These are phyloP conservation scores for Microsporum ferrugineum DNA, from an alignment of 2,329 filamentous ascomycete genomes.

Conservation along the genomic window DNA sequence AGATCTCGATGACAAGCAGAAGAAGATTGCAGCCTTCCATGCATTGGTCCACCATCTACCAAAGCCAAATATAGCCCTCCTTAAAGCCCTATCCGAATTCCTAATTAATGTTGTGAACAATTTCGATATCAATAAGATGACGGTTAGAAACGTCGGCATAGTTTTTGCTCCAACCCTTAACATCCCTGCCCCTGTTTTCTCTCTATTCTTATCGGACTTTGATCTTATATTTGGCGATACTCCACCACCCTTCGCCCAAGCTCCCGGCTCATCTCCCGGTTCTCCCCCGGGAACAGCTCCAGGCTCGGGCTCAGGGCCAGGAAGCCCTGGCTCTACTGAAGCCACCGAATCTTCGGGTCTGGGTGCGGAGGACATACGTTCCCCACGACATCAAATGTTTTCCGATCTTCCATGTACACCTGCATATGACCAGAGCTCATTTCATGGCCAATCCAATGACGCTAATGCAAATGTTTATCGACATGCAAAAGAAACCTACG, in stretches of 20 bases:
- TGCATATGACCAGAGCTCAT: conserved; percentile 48
- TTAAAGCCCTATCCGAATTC: conserved; percentile 78
- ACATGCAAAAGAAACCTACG: conserved; percentile 26
- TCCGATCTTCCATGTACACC: conserved; percentile 52
- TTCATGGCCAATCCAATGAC: conserved; percentile 25
- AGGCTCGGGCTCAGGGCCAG: not conserved
- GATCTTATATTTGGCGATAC: conserved; percentile 56
- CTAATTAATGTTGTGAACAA: conserved; percentile 88
- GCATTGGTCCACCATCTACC: conserved; percentile 72
- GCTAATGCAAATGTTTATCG: conserved; percentile 17
- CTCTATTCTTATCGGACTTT: conserved; percentile 85
- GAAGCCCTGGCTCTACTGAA: conserved; percentile 24
- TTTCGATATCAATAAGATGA: conserved; percentile 91
- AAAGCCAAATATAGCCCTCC: conserved; percentile 63
- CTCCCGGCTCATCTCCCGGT: not conserved
- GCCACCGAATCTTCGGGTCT: conserved; percentile 28
- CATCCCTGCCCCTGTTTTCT: conserved; percentile 88
- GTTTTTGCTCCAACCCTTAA: conserved; percentile 96
- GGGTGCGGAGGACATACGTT: conserved; percentile 49
- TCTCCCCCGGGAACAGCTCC: not conserved
- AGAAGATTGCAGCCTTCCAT: conserved; percentile 67
- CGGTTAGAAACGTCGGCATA: conserved; percentile 90
- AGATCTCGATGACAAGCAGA: conserved; percentile 61
- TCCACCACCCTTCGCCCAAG: not conserved
- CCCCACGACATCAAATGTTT: conserved; percentile 55